Evolutionary conservation across 2,329 filamentous ascomycete species (phyloP).

Genomic region (Pezicula carpinea): DNA sequence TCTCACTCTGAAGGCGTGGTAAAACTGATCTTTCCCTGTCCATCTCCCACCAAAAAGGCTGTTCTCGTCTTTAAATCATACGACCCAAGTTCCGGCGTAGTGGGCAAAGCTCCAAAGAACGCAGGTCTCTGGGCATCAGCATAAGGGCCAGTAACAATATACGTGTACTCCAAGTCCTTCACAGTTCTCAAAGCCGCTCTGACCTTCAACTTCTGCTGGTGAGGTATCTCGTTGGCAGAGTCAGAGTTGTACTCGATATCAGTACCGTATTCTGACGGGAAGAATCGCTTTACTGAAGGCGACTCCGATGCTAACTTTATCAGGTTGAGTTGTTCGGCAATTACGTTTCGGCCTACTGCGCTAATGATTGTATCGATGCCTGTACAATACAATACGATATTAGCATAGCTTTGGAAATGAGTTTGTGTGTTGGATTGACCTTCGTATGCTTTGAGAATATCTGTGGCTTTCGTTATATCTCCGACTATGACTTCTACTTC

Average conservation of each 20-base stretch:
- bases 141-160: conserved; percentile 68
- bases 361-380: conserved; percentile 62
- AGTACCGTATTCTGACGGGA: conserved; percentile 52
- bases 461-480: conserved; percentile 44
- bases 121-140: conserved; percentile 32
- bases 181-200: conserved; percentile 52
- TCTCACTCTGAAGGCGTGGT: conserved; percentile 69
- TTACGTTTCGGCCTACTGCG: conserved; percentile 57
- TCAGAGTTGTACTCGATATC: conserved; percentile 50
- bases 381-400: no score
- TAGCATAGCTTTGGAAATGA: not conserved
- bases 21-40: conserved; percentile 58
- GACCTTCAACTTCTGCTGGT: conserved; percentile 67
- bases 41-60: conserved; percentile 58
- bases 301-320: conserved; percentile 53
- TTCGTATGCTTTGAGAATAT: conserved; percentile 52
- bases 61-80: conserved; percentile 54
- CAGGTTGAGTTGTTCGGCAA: conserved; percentile 57
- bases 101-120: conserved; percentile 1
- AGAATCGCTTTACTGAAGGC: conserved; percentile 58
- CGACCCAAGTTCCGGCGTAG: conserved; percentile 39
- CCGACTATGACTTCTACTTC: conserved; percentile 52
- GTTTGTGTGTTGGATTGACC: conserved; percentile 27
- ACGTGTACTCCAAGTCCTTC: conserved; percentile 55
- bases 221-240: conserved; percentile 58